Base-by-base conservation (phyloP, 345 rosid genomes). In the Murraya koenigii region DNA sequence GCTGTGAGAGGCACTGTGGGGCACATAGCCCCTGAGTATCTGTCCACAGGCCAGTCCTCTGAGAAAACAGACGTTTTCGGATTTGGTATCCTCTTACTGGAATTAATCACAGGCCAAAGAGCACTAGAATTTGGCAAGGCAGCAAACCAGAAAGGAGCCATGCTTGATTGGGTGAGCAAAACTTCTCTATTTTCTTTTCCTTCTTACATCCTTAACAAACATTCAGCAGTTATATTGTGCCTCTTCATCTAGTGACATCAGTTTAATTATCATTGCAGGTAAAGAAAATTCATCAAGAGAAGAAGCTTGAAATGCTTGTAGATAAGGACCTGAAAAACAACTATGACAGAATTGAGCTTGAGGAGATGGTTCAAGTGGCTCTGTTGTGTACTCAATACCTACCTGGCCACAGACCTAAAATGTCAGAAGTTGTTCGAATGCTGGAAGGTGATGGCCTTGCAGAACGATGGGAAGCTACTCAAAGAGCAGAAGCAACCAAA, bases 391-490 rank as follows among this genome's bases (percentile, higher is more conserved):
- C 99, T 26, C 99, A 95, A 76, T 88, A 90, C 84, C 85, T 93
- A 76, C 99, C 99, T 19, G 92, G 87, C 65, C 90, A 92, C 22
- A 90, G 99, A 77, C 99, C 99, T 0, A 93, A 91, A 79, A 95
- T 93, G 98, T 95, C 97, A 0, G 99, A 95, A 84, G 99, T 93
- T 64, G 97, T 95, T 49, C 84, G 98, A 75, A 95, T 95, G 99
- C 97, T 95, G 0, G 99, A 95, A 89, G 99, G 99, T 22, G 99
- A 95, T 66, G 99, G 99, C 0, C 89, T 95, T 2, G 99, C 95
- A 8, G 99, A 95, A 78, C 93, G 87, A 86, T 95, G 99, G 99
- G 99, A 95, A 87, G 99, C 97, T 80, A 90, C 99, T 68, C 99
- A 93, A 69, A 89, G 82, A 81, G 88, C 83, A 49, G 99, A 95